Percentiles rank a stretch among this genome's conserved stretches.
These are phyloP conservation scores for Paecilomyces fulvus DNA, from an alignment of 2,329 filamentous ascomycete genomes.

Conservation along the genomic window DNA sequence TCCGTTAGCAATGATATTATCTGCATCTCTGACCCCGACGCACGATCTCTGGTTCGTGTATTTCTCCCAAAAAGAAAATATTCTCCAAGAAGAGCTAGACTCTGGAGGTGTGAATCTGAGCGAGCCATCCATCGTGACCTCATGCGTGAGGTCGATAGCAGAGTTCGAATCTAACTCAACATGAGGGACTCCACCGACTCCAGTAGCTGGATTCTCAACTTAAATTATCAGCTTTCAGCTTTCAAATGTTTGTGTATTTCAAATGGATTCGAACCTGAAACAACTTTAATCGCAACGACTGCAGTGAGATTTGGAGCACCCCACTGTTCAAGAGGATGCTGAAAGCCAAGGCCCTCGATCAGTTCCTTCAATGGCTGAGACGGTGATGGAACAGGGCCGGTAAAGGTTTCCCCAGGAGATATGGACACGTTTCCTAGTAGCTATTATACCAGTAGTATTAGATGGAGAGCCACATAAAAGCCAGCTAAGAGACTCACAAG, in stretches of 20 bases:
- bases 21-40: background rate
- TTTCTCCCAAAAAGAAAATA: constrained; percentile 20
- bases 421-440: background rate
- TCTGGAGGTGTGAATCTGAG: background rate
- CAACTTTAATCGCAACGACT: background rate
- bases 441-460: background rate
- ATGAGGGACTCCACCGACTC: background rate
- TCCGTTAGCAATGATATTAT: constrained; percentile 20
- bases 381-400: background rate
- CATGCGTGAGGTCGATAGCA: background rate
- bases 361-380: background rate
- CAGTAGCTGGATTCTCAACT: background rate
- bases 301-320: background rate
- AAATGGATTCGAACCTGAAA: background rate
- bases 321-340: background rate
- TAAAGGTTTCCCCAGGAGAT: background rate
- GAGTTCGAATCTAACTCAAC: background rate
- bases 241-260: background rate
- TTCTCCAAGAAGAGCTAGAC: constrained; percentile 21
- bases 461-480: background rate
- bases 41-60: constrained; percentile 13
- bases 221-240: background rate
- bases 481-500: constrained; percentile 19
- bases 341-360: background rate
- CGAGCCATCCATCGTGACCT: background rate